A percentile compares a stretch with the other conserved stretches of the same genome.
These are phyloP conservation scores for Cryomyces minteri DNA, from an alignment of 495 filamentous ascomycete genomes.

Conservation along the genomic window DNA sequence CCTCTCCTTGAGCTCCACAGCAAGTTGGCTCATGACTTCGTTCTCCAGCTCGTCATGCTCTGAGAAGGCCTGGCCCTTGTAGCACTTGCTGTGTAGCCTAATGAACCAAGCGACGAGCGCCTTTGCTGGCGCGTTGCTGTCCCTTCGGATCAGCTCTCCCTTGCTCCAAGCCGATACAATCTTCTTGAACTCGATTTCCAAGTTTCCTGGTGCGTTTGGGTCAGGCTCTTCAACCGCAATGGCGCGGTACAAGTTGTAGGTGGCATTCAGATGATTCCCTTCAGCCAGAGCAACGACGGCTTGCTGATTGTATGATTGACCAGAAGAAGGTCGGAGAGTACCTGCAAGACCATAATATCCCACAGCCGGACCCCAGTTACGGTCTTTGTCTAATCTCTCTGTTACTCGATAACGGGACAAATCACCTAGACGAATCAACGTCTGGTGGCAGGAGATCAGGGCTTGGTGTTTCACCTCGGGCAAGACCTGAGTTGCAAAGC, in stretches of 20 bases:
- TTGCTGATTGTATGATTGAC: conserved; percentile 71
- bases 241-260: conserved; percentile 79
- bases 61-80: conserved; percentile 47
- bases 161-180: conserved; percentile 41
- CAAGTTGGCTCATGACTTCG: conserved; percentile 63
- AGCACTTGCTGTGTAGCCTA: conserved; percentile 72
- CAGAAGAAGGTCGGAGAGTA: conserved; percentile 58
- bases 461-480: conserved; percentile 34
- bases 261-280: conserved; percentile 57
- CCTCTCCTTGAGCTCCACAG: conserved; percentile 51
- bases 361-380: conserved; percentile 61
- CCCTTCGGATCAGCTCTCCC: conserved; percentile 28
- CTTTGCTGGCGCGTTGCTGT: conserved; percentile 19
- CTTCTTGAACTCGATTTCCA: conserved; percentile 67
- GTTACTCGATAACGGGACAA: conserved; percentile 79
- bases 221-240: conserved; percentile 54
- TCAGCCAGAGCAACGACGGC: conserved; percentile 67
- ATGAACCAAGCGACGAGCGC: conserved; percentile 66
- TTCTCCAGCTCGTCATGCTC: conserved; percentile 72
- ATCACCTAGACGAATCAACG: conserved; percentile 75
- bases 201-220: conserved; percentile 49
- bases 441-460: conserved; percentile 60
- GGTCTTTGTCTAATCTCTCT: conserved; percentile 40
- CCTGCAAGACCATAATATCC: conserved; percentile 74
- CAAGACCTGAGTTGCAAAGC: no score